A percentile compares a stretch with the other conserved stretches of the same genome.
phyloP scores from a whole-genome alignment of 352 stramenopile genomes.

The Pythium pyrilobum region DNA sequence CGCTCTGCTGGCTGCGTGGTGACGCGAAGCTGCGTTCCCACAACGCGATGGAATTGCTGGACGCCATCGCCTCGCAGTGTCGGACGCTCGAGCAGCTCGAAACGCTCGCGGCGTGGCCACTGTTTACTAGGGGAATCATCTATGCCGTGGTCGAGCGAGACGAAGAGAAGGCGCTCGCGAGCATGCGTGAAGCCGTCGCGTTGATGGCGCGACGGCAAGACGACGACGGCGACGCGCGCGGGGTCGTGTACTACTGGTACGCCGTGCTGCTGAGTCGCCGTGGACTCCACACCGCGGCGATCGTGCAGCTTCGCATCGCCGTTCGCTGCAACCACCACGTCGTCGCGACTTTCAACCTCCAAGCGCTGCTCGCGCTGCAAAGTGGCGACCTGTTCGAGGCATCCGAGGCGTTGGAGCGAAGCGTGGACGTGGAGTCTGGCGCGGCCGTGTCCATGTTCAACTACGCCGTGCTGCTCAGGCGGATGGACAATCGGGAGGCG shows the following conservation, averaged over 20 bases:
- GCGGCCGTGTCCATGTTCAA: conserved; percentile 56
- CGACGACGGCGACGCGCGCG: not conserved
- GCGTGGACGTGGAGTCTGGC: conserved; percentile 50
- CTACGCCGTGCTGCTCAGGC: conserved; percentile 56
- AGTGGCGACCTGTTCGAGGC: conserved; percentile 33
- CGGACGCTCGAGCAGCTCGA: conserved; percentile 6
- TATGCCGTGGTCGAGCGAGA: conserved; percentile 24
- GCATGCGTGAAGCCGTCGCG: conserved; percentile 20
- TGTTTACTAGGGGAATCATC: conserved; percentile 45
- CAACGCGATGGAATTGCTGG: conserved; percentile 23
- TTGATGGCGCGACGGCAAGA: not conserved
- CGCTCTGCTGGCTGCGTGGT: conserved; percentile 29
- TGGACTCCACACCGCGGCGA: conserved; percentile 10
- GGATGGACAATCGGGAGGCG: conserved; percentile 33
- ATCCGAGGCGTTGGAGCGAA: conserved; percentile 37
- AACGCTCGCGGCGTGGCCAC: conserved; percentile 16
- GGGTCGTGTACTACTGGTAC: conserved; percentile 52
- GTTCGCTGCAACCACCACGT: conserved; percentile 45
- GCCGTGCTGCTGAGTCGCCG: conserved; percentile 39
- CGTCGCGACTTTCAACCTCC: conserved; percentile 43
- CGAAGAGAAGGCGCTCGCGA: conserved; percentile 19
- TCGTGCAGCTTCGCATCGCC: conserved; percentile 31
- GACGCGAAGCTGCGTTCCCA: conserved; percentile 14
- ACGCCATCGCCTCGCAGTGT: conserved; percentile 11
- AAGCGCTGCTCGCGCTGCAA: conserved; percentile 37